Conservation (phyloP, 805 yeast species). For the Lachancea nothofagi region DNA sequence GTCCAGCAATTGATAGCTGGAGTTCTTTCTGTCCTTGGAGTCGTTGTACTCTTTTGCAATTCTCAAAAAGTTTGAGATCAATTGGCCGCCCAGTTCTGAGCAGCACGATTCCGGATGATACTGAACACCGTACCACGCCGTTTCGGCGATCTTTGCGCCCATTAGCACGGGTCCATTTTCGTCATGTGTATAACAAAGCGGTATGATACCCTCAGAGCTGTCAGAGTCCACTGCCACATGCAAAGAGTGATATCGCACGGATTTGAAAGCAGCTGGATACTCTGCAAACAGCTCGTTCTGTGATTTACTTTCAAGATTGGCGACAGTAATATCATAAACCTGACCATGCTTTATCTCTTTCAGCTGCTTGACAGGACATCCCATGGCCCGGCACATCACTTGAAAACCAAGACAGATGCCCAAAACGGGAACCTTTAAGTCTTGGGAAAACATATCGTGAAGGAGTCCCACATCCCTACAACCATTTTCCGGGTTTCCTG, state of each 20-base stretch:
- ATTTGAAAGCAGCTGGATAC: conserved; percentile 44
- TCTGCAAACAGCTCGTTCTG: conserved; percentile 35
- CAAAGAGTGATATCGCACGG: conserved; percentile 88
- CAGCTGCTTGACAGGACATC: conserved; percentile 50
- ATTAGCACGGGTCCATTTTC: conserved; percentile 49
- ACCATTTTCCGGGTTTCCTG: conserved; percentile 72
- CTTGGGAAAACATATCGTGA: conserved; percentile 45
- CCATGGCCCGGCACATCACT: conserved; percentile 60
- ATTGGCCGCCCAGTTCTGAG: conserved; percentile 55
- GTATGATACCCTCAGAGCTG: conserved; percentile 35
- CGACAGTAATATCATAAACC: conserved; percentile 44
- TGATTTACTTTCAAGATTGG: conserved; percentile 18
- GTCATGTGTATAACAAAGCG: conserved; percentile 57
- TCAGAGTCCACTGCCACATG: conserved; percentile 35
- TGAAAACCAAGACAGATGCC: conserved; percentile 96
- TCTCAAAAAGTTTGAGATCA: conserved; percentile 53
- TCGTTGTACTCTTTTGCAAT: conserved; percentile 24
- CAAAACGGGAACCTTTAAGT: conserved; percentile 52
- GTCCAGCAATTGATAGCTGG: not conserved
- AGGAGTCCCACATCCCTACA: conserved; percentile 66
- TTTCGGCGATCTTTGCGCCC: conserved; percentile 62
- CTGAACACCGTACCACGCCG: conserved; percentile 89
- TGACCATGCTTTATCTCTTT: conserved; percentile 79
- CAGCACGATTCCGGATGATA: conserved; percentile 96
- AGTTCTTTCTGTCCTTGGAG: conserved; percentile 23